Evolutionary conservation across 2,329 filamentous ascomycete genomes (phyloP).

Genomic region (Talaromyces pinophilus): DNA sequence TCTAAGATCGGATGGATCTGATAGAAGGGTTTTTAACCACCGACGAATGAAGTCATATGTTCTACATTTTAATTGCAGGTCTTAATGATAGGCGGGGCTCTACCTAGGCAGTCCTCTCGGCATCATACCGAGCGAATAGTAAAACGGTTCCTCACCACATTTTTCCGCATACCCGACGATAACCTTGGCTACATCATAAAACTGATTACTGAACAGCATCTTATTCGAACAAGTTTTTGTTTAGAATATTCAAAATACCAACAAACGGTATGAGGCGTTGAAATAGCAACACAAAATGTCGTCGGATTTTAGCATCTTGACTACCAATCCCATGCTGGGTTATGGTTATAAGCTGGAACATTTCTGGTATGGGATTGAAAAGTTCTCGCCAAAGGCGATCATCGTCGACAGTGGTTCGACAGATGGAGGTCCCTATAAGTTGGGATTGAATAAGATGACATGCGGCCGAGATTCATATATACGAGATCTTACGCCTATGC

Average conservation of each 20-base stretch:
- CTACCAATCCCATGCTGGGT: slow-evolving; percentile 54
- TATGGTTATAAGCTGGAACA: slow-evolving; percentile 49
- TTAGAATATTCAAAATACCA: neutral
- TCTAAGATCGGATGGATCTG: neutral
- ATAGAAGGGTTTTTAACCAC: no score
- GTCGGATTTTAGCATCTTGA: slow-evolving; percentile 40
- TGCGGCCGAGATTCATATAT: slow-evolving; percentile 45
- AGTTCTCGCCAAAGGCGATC: slow-evolving; percentile 28
- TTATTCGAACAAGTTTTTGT: neutral
- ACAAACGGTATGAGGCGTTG: neutral
- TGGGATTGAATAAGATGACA: slow-evolving; percentile 40
- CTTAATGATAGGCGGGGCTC: neutral
- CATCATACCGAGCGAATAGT: neutral
- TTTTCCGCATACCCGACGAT: neutral
- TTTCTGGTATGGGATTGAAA: slow-evolving; percentile 48
- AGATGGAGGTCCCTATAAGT: slow-evolving; percentile 34
- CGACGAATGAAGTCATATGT: neutral
- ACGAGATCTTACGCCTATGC: slow-evolving; percentile 46
- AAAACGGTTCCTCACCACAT: neutral
- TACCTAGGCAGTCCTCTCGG: neutral
- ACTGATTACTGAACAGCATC: neutral
- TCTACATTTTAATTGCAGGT: neutral
- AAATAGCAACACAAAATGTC: slow-evolving; percentile 1
- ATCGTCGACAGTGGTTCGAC: slow-evolving; percentile 38
- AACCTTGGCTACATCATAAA: neutral